phyloP scores from a whole-genome alignment of 1,284 basidiomycete species.

The Tetrapyrgos nigripes region DNA sequence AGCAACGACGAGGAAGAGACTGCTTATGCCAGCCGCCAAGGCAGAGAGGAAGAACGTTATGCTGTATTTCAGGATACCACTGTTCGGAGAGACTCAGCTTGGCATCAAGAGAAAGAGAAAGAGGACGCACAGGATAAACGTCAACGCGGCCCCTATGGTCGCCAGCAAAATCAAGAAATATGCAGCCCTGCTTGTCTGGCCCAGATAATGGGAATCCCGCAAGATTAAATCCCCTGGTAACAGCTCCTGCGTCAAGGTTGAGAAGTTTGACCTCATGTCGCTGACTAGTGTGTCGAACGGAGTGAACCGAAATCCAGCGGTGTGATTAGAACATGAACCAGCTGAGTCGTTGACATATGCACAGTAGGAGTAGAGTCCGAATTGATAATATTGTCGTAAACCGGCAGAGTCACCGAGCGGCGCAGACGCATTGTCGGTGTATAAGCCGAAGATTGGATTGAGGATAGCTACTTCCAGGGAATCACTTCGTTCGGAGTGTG shows the following conservation, averaged over 20 bases:
- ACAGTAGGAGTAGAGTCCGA: constrained; percentile 81
- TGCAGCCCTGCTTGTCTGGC: constrained; percentile 67
- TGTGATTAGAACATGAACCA: constrained; percentile 70
- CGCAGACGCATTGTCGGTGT: constrained; percentile 67
- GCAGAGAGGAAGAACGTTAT: constrained; percentile 74
- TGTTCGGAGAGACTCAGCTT: constrained; percentile 35
- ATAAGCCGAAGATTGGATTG: constrained; percentile 69
- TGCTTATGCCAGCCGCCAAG: constrained; percentile 63
- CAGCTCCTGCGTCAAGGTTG: constrained; percentile 22
- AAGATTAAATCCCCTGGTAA: constrained; percentile 54
- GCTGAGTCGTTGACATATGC: constrained; percentile 65
- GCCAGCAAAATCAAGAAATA: constrained; percentile 80
- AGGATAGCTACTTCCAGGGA: constrained; percentile 56
- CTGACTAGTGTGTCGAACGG: constrained; percentile 66
- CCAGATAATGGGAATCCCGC: constrained; percentile 65
- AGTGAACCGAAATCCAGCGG: constrained; percentile 61
- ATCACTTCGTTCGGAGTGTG: constrained; percentile 41
- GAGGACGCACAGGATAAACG: constrained; percentile 61
- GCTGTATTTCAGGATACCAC: constrained; percentile 71
- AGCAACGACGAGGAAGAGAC: constrained; percentile 69
- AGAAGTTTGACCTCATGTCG: constrained; percentile 72
- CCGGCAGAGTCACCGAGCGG: constrained; percentile 64
- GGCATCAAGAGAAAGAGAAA: constrained; percentile 2
- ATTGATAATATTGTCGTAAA: constrained; percentile 74
- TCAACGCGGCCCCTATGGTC: constrained; percentile 67